Base-by-base conservation (phyloP, 2,329 filamentous ascomycete species). In the Huntiella decipiens region DNA sequence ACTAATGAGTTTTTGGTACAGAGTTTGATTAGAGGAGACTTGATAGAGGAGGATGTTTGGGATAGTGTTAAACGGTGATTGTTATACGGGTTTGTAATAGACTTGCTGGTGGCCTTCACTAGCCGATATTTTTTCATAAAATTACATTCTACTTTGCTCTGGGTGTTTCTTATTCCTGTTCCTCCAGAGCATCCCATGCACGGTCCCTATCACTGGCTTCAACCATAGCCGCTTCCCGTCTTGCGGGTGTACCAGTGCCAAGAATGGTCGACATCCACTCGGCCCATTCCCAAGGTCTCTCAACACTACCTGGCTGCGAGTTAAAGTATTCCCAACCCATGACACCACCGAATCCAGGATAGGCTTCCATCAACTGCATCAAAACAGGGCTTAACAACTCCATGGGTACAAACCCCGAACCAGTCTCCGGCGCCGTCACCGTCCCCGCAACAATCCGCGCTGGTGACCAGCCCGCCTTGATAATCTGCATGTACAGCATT, bases 291-390 rank as follows among this genome's bases (percentile, higher is more conserved):
- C 80, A 88, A 0, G 83, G 82, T 46, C 67, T 63, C 10, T 65
- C 64, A 2, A 57, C 57, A 17, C 73, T 77, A 1, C 77, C 79
- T 0, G 82, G 81, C 48, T 77, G 59, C 46, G 79, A 74, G 63
- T 93, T 92, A 63, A 88, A 94, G 58, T 91, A 94, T 63, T 95
- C 87, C 87, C 87, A 95, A 2, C 85, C 85, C 77, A 91, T 91
- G 5, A 95, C 77, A 1, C 87, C 87, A 1, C 86, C 87, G 58
- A 94, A 91, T 1, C 64, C 64, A 1, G 73, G 71, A 54, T 82
- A 82, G 45, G 63, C 58, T 2, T 53, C 55, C n/a, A 59, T 55
- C 19, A 74, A 54, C 2, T 61, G 55, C 10, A 56, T 53, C 2
- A 74, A 56, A 0, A 69, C 66, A 5, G 55, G 51, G 1, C 61